phyloP scores from a whole-genome alignment of 441 rosid species.

The Geranium incanum region DNA sequence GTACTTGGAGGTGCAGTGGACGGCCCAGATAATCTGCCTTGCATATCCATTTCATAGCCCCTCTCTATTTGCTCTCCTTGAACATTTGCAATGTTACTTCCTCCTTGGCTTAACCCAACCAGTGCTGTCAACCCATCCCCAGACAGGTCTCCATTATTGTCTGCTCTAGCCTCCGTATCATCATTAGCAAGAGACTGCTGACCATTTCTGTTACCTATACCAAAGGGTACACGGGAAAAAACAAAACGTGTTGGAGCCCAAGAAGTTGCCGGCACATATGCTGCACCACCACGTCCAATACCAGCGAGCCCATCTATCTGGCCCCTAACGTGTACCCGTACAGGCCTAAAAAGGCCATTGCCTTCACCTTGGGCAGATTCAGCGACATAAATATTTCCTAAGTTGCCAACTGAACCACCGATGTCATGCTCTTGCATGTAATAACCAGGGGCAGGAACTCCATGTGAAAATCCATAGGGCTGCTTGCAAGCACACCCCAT shows the following conservation, averaged over 20 bases:
- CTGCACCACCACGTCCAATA: constrained; percentile 69
- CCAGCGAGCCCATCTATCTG: constrained; percentile 94
- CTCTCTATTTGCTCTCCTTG: constrained; percentile 54
- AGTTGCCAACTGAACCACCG: constrained; percentile 40
- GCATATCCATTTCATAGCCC: constrained; percentile 43
- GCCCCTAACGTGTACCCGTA: constrained; percentile 79
- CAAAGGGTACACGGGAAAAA: constrained; percentile 83
- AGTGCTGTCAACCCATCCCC: constrained; percentile 89
- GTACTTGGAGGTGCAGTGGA: constrained; percentile 41
- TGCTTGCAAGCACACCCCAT: constrained; percentile 76
- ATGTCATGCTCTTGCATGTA: constrained; percentile 68
- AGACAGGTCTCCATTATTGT: constrained; percentile 59
- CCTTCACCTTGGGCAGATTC: constrained; percentile 71
- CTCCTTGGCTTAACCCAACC: constrained; percentile 81
- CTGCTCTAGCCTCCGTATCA: constrained; percentile 68
- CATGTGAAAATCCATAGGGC: constrained; percentile 59
- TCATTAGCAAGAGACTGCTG: constrained; percentile 77
- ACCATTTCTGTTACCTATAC: constrained; percentile 60
- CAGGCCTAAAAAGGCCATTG: constrained; percentile 71
- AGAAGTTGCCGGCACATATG: constrained; percentile 66
- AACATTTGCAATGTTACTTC: constrained; percentile 33
- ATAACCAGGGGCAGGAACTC: constrained; percentile 46
- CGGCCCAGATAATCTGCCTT: constrained; percentile 39
- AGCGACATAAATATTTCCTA: constrained; percentile 59
- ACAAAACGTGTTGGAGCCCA: constrained; percentile 90